phyloP scores from a whole-genome alignment of 345 rosid species.

The Lumnitzera racemosa region DNA sequence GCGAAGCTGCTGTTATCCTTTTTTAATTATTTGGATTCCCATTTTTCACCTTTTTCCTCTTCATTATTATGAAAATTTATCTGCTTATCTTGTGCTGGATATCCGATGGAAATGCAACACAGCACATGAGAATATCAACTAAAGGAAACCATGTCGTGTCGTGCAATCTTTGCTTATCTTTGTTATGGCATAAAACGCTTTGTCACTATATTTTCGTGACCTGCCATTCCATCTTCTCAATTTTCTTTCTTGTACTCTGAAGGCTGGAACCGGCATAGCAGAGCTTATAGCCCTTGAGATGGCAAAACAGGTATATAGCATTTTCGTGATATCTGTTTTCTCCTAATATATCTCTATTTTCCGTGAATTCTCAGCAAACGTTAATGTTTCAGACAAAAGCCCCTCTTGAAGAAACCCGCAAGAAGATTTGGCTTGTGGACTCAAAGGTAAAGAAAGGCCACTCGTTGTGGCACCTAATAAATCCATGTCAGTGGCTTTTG shows the following conservation, averaged over 20 bases:
- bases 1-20: no score
- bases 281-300: slow-evolving; percentile 92
- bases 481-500: background rate
- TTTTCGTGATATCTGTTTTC: background rate
- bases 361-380: slow-evolving; percentile 11
- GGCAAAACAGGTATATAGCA: slow-evolving; percentile 45
- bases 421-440: slow-evolving; percentile 96
- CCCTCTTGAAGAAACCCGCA: slow-evolving; percentile 68
- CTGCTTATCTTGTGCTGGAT: no score
- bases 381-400: slow-evolving; percentile 39
- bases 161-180: no score
- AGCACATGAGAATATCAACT: no score
- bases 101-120: no score
- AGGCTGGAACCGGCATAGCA: slow-evolving; percentile 99
- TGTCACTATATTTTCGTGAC: no score
- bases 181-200: no score
- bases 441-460: slow-evolving; percentile 51
- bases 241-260: slow-evolving; percentile 11
- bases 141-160: no score
- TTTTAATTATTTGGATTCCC: no score
- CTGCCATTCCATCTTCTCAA: background rate
- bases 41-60: background rate
- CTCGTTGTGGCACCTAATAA: background rate
- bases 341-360: slow-evolving; percentile 4
- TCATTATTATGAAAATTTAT: background rate